These are phyloP conservation scores for Colletotrichum euphorbiae DNA, from an alignment of 2,329 filamentous ascomycete species.

Conservation along the genomic window DNA sequence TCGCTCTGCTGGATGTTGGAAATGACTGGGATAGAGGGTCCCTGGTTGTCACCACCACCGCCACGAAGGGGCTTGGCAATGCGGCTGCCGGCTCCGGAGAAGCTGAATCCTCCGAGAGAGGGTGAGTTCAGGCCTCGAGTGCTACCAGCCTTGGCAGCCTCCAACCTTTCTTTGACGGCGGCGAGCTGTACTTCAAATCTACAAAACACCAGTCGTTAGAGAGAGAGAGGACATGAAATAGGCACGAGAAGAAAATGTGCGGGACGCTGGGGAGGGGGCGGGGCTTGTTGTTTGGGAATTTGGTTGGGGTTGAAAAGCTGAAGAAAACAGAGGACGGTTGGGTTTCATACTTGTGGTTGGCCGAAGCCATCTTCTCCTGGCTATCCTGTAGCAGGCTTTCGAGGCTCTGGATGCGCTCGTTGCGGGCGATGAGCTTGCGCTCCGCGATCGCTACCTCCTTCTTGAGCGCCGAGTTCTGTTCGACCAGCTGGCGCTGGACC, in stretches of 20 bases:
- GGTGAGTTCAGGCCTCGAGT: slow-evolving; percentile 83
- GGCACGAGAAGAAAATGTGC: background rate
- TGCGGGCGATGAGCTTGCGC: slow-evolving; percentile 94
- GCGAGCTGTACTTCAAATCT: slow-evolving; percentile 98
- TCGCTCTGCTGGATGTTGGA: slow-evolving; percentile 70
- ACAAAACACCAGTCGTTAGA: slow-evolving; percentile 28
- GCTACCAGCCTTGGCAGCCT: slow-evolving; percentile 91
- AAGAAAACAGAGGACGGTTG: background rate
- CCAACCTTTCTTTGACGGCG: slow-evolving; percentile 96
- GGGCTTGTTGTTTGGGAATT: background rate
- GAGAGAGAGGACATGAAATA: slow-evolving; percentile 10
- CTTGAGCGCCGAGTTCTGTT: slow-evolving; percentile 97
- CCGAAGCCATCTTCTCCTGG: slow-evolving; percentile 97
- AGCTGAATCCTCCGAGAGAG: slow-evolving; percentile 77
- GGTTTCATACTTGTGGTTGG: slow-evolving; percentile 87
- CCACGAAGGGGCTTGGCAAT: slow-evolving; percentile 78
- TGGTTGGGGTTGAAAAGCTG: background rate
- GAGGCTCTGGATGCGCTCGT: slow-evolving; percentile 95
- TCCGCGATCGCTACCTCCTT: slow-evolving; percentile 99
- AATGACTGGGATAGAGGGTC: slow-evolving; percentile 65
- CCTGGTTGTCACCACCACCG: slow-evolving; percentile 62
- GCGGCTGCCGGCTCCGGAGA: slow-evolving; percentile 70
- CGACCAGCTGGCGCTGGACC: slow-evolving; percentile 95
- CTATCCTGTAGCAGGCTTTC: slow-evolving; percentile 94
- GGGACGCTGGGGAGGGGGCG: background rate